phyloP scores from a whole-genome alignment of 83 land plant species.

The Thuja plicata region DNA sequence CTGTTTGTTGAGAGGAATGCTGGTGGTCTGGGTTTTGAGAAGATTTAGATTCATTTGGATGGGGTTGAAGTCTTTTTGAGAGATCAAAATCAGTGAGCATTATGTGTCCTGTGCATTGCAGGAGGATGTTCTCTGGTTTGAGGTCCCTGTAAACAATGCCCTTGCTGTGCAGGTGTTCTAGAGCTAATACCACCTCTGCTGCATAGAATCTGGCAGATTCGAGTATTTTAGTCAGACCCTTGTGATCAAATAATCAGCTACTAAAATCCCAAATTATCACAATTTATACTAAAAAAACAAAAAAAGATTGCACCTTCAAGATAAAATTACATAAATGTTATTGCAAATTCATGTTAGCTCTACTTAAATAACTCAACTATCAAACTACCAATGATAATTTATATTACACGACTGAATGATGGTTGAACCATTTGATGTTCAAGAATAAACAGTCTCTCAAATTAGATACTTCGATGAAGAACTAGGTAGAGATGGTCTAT shows the following conservation, averaged over 20 bases:
- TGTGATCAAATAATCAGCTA: not conserved
- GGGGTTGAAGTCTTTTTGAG: not conserved
- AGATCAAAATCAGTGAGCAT: no score
- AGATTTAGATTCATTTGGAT: not conserved
- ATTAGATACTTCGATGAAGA: not conserved
- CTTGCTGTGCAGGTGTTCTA: no score
- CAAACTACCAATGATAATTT: not conserved
- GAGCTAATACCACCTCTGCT: constrained; percentile 2
- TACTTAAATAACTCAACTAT: not conserved
- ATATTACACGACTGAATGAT: not conserved
- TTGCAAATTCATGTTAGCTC: no score
- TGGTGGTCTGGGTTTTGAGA: not conserved
- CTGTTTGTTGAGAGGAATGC: not conserved
- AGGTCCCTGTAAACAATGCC: no score
- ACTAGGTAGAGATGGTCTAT: no score
- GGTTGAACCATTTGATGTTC: no score
- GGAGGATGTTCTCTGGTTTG: no score
- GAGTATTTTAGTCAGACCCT: not conserved
- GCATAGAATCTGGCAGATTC: not conserved
- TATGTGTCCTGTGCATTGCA: no score
- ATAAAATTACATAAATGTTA: not conserved
- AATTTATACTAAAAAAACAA: not conserved
- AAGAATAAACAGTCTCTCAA: no score
- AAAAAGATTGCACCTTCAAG: not conserved
- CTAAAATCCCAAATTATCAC: not conserved